Evolutionary conservation across 2,329 filamentous ascomycete genomes (phyloP).

Genomic region (Colletotrichum theobromicola): DNA sequence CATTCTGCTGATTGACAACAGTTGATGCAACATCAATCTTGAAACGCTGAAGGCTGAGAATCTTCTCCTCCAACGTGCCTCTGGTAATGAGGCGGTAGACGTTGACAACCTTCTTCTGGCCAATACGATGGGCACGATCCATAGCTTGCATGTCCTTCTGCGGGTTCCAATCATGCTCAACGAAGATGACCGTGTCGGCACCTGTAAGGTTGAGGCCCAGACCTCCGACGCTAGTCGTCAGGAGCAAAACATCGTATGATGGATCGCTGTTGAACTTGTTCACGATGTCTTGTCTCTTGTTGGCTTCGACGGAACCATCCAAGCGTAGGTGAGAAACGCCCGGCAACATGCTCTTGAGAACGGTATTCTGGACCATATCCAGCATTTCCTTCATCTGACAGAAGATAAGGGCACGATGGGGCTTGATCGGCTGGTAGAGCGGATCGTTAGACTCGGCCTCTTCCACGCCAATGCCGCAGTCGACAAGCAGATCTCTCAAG

Average conservation of each 20-base stretch:
- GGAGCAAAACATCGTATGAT: slow-evolving; percentile 89
- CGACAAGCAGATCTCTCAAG: slow-evolving; percentile 90
- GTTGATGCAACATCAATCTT: slow-evolving; percentile 99
- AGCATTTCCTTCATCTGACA: slow-evolving; percentile 99
- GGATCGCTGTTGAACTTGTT: slow-evolving; percentile 99
- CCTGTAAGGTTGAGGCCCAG: slow-evolving; percentile 94
- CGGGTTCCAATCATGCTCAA: slow-evolving; percentile 99
- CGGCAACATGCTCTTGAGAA: slow-evolving; percentile 88
- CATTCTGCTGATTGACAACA: slow-evolving; percentile 98
- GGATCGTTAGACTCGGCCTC: slow-evolving; percentile 64
- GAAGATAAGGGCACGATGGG: slow-evolving; percentile 94
- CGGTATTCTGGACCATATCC: slow-evolving; percentile 96
- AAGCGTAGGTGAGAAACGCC: slow-evolving; percentile 93
- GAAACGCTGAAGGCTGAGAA: slow-evolving; percentile 96
- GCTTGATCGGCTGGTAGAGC: slow-evolving; percentile 83
- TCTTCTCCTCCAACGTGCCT: slow-evolving; percentile 97
- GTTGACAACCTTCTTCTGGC: slow-evolving; percentile 99
- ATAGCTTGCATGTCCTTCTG: slow-evolving; percentile 99
- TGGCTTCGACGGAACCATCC: slow-evolving; percentile 91
- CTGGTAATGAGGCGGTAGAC: slow-evolving; percentile 96
- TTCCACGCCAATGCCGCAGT: slow-evolving; percentile 92
- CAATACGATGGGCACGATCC: slow-evolving; percentile 97
- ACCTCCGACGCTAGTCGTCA: slow-evolving; percentile 95
- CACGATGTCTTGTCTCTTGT: slow-evolving; percentile 94
- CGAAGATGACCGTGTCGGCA: slow-evolving; percentile 98